Evolutionary conservation across 768 basidiomycete species (phyloP), one percentile per base, ranked within the genome.

Genomic region (Lentinula raphanica): DNA sequence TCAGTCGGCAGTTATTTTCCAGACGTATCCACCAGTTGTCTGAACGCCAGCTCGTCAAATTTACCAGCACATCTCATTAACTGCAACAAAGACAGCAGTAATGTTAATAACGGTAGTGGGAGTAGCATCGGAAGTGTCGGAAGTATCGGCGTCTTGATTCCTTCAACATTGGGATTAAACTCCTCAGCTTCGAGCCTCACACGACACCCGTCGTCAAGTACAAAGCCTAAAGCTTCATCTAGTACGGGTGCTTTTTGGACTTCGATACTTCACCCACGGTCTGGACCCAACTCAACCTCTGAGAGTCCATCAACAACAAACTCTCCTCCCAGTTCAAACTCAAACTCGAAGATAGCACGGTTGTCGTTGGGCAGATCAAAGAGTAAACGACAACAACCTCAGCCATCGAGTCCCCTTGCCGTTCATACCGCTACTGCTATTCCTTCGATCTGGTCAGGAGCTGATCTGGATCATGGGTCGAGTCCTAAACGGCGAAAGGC

Each of bases 401-500:
- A 39, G 9, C 51, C 51, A 13, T 53, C 51, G 36, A 53, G 51
- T 39, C 51, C 51, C 13, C 51, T 53, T 17, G 51, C 51, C 7
- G 36, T 53, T 17, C 51, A 38, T 44, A 45, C 54, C 36, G 27
- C 39, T 27, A 27, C 13, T 9, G 19, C 40, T 19, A 56, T 56
- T 35, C 54, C 54, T 7, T 56, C 54, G 11, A 42, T 56, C 5
- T 56, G 54, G 54, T 56, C 54, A 8, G 54, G 54, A 25, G 54
- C 54, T 28, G 29, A 45, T 28, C 21, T 56, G 17, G 42, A 56
- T 8, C 9, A 32, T 32, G 54, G 54, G 17, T 29, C 27, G 8
- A 56, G 54, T 27, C 54, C 54, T 27, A 56, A 56, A 56, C 54
- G 54, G 12, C 51, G 51, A 56, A 56, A 56, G 28, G 54, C 28